phyloP scores from a whole-genome alignment of 2,329 filamentous ascomycete species.

The Phialophora macrospora region DNA sequence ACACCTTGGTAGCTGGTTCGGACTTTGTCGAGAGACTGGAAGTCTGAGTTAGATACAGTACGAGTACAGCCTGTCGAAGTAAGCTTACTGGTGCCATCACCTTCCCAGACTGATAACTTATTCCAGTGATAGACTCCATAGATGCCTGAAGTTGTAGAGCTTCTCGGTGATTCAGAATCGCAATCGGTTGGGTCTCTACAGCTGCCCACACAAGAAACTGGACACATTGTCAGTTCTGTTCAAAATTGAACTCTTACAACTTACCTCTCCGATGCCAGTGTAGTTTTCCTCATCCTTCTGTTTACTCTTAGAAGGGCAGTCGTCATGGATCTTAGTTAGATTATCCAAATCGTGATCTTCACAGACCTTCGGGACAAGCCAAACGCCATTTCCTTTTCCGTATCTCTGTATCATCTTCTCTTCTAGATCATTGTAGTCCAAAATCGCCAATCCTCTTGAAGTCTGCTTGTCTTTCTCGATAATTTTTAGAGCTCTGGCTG shows the following conservation, averaged over 20 bases:
- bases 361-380: constrained; percentile 29
- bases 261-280: constrained; percentile 27
- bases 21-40: constrained; percentile 21
- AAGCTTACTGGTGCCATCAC: constrained; percentile 16
- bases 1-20: constrained; percentile 16
- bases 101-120: constrained; percentile 12
- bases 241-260: not conserved
- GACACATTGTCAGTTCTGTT: constrained; percentile 1
- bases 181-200: constrained; percentile 17
- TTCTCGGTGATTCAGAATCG: constrained; percentile 8
- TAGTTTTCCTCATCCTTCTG: constrained; percentile 7
- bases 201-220: constrained; percentile 30
- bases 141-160: constrained; percentile 9
- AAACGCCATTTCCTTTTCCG: constrained; percentile 11
- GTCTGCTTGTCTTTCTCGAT: constrained; percentile 6
- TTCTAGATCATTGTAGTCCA: constrained; percentile 30
- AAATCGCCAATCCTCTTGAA: constrained; percentile 13
- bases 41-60: not conserved
- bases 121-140: not conserved
- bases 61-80: not conserved
- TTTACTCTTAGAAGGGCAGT: not conserved
- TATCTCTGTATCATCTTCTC: constrained; percentile 15
- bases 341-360: constrained; percentile 12
- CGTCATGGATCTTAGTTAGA: constrained; percentile 14
- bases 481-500: constrained; percentile 14